phyloP scores from a whole-genome alignment of 2,329 filamentous ascomycete species.

The Ophiostoma sp. region DNA sequence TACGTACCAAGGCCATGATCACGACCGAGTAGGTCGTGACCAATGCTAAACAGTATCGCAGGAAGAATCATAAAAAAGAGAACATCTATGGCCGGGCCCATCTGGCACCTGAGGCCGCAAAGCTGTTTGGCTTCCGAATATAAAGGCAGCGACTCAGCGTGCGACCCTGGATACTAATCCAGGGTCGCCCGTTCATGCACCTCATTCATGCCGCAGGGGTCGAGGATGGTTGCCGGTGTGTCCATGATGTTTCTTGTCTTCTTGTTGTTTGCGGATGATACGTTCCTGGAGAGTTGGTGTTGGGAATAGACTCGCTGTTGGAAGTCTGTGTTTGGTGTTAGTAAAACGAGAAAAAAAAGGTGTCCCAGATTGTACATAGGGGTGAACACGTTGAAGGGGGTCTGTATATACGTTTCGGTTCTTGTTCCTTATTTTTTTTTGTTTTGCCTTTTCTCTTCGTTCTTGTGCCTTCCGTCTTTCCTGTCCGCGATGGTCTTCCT shows the following conservation, averaged over 20 bases:
- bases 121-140: too few relatives aligned
- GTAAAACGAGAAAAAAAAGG: background rate
- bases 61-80: too few relatives aligned
- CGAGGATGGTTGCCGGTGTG: too few relatives aligned
- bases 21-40: background rate
- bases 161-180: too few relatives aligned
- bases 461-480: background rate
- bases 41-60: background rate
- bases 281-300: background rate
- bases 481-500: background rate
- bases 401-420: background rate
- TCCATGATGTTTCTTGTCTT: too few relatives aligned
- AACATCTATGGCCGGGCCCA: too few relatives aligned
- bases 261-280: too few relatives aligned
- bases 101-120: too few relatives aligned
- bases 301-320: background rate
- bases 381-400: background rate
- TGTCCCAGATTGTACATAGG: background rate
- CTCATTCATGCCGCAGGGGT: too few relatives aligned
- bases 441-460: background rate
- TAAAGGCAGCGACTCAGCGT: too few relatives aligned
- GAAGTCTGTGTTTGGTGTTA: background rate
- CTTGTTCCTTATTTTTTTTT: background rate
- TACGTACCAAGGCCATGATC: background rate
- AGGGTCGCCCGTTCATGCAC: too few relatives aligned